Percentiles rank a stretch among this genome's conserved stretches.
phyloP scores from a whole-genome alignment of 2,329 filamentous ascomycete species.

The Penicillium freii region DNA sequence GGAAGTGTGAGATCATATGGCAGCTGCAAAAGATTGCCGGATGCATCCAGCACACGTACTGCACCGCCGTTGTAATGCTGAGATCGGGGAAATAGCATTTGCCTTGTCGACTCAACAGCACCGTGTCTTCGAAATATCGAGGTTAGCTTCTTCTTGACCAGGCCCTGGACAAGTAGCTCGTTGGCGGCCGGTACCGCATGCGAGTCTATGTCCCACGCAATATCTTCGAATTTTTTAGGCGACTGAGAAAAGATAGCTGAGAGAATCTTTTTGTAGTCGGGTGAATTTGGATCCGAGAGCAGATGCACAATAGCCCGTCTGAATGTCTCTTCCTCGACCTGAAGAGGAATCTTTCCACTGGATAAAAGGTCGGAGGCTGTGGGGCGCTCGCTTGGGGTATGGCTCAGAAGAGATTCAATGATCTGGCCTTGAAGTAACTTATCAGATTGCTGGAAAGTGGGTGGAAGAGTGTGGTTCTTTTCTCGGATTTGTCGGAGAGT shows the following conservation, averaged over 20 bases:
- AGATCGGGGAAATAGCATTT: conserved; percentile 77
- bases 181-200: conserved; percentile 51
- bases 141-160: conserved; percentile 71
- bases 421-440: conserved; percentile 70
- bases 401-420: conserved; percentile 74
- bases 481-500: conserved; percentile 69
- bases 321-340: conserved; percentile 90
- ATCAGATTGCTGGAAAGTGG: conserved; percentile 69
- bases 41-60: conserved; percentile 76
- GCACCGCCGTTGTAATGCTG: conserved; percentile 71
- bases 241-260: conserved; percentile 77
- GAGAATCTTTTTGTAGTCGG: conserved; percentile 86
- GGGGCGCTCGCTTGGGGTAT: conserved; percentile 78
- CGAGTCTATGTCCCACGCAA: conserved; percentile 69
- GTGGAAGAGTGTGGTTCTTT: conserved; percentile 66
- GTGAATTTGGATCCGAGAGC: conserved; percentile 72
- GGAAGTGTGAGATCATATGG: conserved; percentile 91
- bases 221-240: conserved; percentile 76
- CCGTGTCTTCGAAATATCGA: conserved; percentile 86
- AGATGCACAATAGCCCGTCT: conserved; percentile 77
- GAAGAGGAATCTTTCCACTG: conserved; percentile 81
- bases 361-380: conserved; percentile 78
- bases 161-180: conserved; percentile 63
- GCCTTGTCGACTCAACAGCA: conserved; percentile 75
- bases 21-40: conserved; percentile 86